Conservation (phyloP, 1,284 basidiomycete genomes). For the Tilletia indica region DNA sequence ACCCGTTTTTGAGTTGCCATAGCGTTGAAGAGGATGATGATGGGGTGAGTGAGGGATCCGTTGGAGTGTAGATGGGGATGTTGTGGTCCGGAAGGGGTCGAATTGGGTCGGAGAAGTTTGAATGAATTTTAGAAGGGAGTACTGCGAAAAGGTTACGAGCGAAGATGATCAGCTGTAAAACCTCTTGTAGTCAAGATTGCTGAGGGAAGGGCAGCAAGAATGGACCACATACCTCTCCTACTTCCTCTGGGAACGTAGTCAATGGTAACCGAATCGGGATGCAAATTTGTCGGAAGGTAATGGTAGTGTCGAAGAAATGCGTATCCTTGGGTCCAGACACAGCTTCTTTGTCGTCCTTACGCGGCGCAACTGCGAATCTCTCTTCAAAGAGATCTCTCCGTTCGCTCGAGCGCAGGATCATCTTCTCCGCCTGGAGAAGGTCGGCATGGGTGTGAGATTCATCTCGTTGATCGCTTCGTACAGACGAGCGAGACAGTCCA, state of each 20-base stretch:
- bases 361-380: slow-evolving; percentile 54
- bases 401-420: slow-evolving; percentile 84
- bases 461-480: slow-evolving; percentile 92
- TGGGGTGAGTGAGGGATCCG: slow-evolving; percentile 82
- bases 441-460: slow-evolving; percentile 76
- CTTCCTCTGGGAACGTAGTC: slow-evolving; percentile 69
- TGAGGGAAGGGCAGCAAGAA: neutral
- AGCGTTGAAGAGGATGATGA: slow-evolving; percentile 92
- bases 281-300: slow-evolving; percentile 63
- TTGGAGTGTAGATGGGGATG: slow-evolving; percentile 91
- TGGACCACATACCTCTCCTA: slow-evolving; percentile 75
- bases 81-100: slow-evolving; percentile 66
- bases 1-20: slow-evolving; percentile 88
- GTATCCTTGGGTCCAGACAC: slow-evolving; percentile 67
- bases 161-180: neutral
- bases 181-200: slow-evolving; percentile 12
- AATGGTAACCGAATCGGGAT: slow-evolving; percentile 44
- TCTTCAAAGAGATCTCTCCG: slow-evolving; percentile 88
- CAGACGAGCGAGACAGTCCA: slow-evolving; percentile 79
- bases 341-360: neutral
- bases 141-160: slow-evolving; percentile 58
- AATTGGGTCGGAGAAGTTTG: slow-evolving; percentile 74
- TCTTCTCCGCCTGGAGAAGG: slow-evolving; percentile 77
- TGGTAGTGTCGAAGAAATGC: slow-evolving; percentile 82
- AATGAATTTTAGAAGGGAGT: slow-evolving; percentile 85